Conservation (phyloP, 345 rosid genomes). For the Microcos paniculata region DNA sequence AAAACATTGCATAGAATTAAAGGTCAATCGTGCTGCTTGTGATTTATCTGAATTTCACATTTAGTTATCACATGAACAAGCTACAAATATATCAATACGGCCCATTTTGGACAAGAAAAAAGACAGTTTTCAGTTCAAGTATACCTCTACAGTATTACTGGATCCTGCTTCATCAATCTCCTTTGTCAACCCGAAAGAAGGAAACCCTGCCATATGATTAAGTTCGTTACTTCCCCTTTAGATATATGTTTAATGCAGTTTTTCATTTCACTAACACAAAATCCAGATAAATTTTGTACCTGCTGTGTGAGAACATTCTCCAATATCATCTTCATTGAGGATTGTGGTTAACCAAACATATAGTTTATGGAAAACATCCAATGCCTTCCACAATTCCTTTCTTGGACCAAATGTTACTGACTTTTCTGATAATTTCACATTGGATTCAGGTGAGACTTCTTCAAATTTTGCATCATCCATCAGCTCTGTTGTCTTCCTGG, state of each 20-base stretch:
- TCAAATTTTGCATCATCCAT: slow-evolving; percentile 21
- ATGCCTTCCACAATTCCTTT: slow-evolving; percentile 39
- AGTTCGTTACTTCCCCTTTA: slow-evolving; percentile 21
- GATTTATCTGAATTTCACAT: not conserved
- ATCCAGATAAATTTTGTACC: slow-evolving; percentile 37
- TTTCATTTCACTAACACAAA: slow-evolving; percentile 14
- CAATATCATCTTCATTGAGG: slow-evolving; percentile 34
- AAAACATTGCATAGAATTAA: slow-evolving; percentile 19
- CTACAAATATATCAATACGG: not conserved
- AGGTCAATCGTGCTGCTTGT: not conserved
- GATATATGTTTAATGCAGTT: not conserved
- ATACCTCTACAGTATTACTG: slow-evolving; percentile 38
- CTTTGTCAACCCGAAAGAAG: slow-evolving; percentile 34
- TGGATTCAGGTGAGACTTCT: slow-evolving; percentile 27
- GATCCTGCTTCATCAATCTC: slow-evolving; percentile 33
- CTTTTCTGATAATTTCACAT: slow-evolving; percentile 26
- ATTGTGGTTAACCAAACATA: slow-evolving; percentile 27
- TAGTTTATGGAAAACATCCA: slow-evolving; percentile 36
- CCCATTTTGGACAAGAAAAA: slow-evolving; percentile 8
- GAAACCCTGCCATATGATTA: slow-evolving; percentile 44
- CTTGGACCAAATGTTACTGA: slow-evolving; percentile 29
- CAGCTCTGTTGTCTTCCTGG: slow-evolving; percentile 20
- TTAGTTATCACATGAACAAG: not conserved
- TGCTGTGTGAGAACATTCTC: slow-evolving; percentile 27
- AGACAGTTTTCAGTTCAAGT: slow-evolving; percentile 13